These are phyloP conservation scores for Flammula alnicola DNA, from an alignment of 1,284 basidiomycete genomes.

Conservation along the genomic window DNA sequence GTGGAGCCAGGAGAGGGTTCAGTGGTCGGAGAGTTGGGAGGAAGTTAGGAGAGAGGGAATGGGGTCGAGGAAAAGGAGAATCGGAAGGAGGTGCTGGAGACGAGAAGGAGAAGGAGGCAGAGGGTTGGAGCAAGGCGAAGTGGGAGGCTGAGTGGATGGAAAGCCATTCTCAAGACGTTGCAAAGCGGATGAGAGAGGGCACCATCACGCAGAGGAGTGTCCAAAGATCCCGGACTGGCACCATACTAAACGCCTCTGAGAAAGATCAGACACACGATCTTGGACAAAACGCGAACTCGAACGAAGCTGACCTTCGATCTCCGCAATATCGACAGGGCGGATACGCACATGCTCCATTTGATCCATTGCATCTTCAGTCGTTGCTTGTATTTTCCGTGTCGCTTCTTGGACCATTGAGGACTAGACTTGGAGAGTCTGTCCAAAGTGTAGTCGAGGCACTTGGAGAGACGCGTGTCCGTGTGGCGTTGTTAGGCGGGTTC, in stretches of 20 bases:
- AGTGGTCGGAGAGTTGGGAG: too few species aligned
- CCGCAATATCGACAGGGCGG: too few species aligned
- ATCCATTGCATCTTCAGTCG: conserved; percentile 49
- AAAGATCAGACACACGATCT: too few species aligned
- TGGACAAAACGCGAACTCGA: too few species aligned
- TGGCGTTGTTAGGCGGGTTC: conserved; percentile 39
- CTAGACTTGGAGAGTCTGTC: conserved; percentile 30
- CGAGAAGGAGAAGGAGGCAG: conserved; percentile 3
- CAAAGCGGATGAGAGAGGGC: conserved; percentile 43
- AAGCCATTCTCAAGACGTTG: conserved; percentile 60
- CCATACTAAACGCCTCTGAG: background rate
- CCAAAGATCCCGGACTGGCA: conserved; percentile 1
- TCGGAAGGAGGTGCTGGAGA: conserved; percentile 5
- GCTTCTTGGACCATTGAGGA: conserved; percentile 39
- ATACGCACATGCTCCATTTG: conserved; percentile 24
- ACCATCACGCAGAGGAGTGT: conserved; percentile 26
- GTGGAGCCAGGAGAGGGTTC: too few species aligned
- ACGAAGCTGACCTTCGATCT: too few species aligned
- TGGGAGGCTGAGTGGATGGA: conserved; percentile 71
- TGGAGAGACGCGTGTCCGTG: conserved; percentile 30
- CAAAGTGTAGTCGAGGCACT: conserved; percentile 25
- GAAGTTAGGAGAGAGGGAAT: conserved; percentile 26
- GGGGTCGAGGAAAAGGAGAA: conserved; percentile 2
- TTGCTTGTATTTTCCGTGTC: conserved; percentile 43
- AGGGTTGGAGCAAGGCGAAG: conserved; percentile 55